phyloP scores from a whole-genome alignment of 129 eudicot species.

The Gnaphalium uliginosum region DNA sequence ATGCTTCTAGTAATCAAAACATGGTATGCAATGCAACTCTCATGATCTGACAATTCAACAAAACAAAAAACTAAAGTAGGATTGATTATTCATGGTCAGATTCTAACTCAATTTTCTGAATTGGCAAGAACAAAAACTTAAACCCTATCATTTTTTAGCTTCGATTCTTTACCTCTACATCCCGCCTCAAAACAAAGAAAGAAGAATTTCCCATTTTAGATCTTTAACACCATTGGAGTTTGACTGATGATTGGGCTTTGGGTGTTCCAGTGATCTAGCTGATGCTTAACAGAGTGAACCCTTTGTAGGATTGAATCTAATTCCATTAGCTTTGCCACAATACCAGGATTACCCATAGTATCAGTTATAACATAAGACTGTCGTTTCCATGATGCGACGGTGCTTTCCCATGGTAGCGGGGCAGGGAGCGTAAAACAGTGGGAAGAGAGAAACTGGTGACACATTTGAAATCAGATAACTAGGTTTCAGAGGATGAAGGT shows the following conservation, averaged over 20 bases:
- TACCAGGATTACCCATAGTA: slow-evolving; percentile 37
- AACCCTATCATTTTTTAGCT: not conserved
- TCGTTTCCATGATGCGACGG: slow-evolving; percentile 37
- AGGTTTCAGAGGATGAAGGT: slow-evolving; percentile 33
- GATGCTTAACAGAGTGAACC: slow-evolving; percentile 12
- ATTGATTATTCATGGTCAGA: too few species aligned
- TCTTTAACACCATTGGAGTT: slow-evolving; percentile 50
- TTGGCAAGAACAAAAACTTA: too few species aligned
- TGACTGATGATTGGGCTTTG: slow-evolving; percentile 19
- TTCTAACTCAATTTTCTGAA: too few species aligned
- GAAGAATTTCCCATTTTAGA: slow-evolving; percentile 61
- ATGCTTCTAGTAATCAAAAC: not conserved
- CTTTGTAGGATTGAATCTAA: slow-evolving; percentile 59
- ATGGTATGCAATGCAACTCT: too few species aligned
- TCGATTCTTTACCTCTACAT: slow-evolving; percentile 22
- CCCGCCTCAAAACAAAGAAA: slow-evolving; percentile 56
- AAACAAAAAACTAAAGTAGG: too few species aligned
- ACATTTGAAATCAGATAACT: slow-evolving; percentile 26
- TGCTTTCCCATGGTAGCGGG: slow-evolving; percentile 45
- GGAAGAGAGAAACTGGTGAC: slow-evolving; percentile 37
- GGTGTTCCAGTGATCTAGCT: slow-evolving; percentile 15
- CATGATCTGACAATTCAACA: too few species aligned
- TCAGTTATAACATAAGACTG: slow-evolving; percentile 18
- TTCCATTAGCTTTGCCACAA: slow-evolving; percentile 80
- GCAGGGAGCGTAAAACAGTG: slow-evolving; percentile 42